Evolutionary conservation across 2,329 filamentous ascomycete genomes (phyloP), one percentile per base, ranked within the genome.

Genomic region (Penicillium sp.): DNA sequence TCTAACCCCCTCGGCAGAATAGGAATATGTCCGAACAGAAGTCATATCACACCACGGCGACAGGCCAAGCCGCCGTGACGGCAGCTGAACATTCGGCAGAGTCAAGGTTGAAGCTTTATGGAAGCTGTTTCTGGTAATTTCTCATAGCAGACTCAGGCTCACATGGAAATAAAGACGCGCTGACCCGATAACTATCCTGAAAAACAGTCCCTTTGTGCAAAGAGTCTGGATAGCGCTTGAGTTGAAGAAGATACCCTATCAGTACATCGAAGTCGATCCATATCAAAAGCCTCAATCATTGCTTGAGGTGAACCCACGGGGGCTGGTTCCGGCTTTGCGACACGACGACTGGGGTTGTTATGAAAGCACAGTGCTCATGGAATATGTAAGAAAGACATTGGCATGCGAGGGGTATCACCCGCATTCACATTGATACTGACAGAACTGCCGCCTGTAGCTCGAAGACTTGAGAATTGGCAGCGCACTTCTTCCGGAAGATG

Each of bases 191-290:
- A 15, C 55, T 53, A n/a, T 43, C 34, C 34, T 59, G 7, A 25
- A n/a, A 42, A n/a, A 53, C 7, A 90, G 89, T 70, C 91, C 91
- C 28, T 95, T 94, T 72, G 91, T 92, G 1, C 91, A 96, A 72
- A 86, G 91, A 17, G 90, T 95, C 28, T 96, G 92, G 92, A 95
- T 96, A 64, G 90, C 91, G 0, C 82, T 96, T 38, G 91, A 96
- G 74, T 82, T 88, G 68, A 95, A 95, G 73, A 84, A 86, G 17
- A 82, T 95, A 8, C 79, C 85, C 39, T 96, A 96, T 71, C 90
- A 96, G 72, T 96, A 96, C 75, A 88, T 92, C 67, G 92, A 96
- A 75, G 87, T 91, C 48, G 90, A 96, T 69, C 90, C 91, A 7
- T 92, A 91, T 71, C 86, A 88, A 66, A 90, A 90, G 63, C 90